A percentile compares a stretch with the other conserved stretches of the same genome.
Conservation (phyloP, 345 rosid species). For the Dipteronia sinensis region DNA sequence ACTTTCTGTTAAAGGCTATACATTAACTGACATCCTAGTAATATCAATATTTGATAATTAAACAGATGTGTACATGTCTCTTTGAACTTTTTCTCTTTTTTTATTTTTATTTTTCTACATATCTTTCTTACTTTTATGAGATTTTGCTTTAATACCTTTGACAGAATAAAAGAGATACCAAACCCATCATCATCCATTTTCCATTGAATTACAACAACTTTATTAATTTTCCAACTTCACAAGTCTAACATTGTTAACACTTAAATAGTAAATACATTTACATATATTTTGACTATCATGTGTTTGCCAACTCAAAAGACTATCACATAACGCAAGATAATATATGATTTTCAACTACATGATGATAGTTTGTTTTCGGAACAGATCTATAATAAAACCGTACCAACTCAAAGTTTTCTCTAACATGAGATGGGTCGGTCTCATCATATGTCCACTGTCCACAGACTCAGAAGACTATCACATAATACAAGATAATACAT, state of each 20-base stretch:
- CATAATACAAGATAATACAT: too few species aligned
- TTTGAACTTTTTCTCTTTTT: not conserved
- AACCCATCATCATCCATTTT: not conserved
- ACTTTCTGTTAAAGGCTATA: conserved; percentile 27
- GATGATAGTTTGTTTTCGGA: too few species aligned
- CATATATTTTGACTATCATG: not conserved
- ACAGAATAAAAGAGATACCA: not conserved
- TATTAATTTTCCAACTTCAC: not conserved
- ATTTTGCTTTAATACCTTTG: not conserved
- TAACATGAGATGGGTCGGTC: too few species aligned
- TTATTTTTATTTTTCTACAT: not conserved
- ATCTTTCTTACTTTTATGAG: not conserved
- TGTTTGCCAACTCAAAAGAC: too few species aligned
- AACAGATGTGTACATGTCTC: not conserved
- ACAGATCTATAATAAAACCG: too few species aligned
- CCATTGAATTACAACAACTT: not conserved
- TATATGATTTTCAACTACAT: too few species aligned
- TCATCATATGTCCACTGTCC: too few species aligned
- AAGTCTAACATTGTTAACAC: not conserved
- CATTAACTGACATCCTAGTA: conserved; percentile 13
- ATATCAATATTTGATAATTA: not conserved
- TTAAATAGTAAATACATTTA: not conserved
- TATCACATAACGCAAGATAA: too few species aligned
- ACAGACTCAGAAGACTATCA: too few species aligned
- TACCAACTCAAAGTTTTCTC: too few species aligned